Evolutionary conservation across 164 flowering plant genomes (phyloP).

Genomic region (Umbilicus rupestris): DNA sequence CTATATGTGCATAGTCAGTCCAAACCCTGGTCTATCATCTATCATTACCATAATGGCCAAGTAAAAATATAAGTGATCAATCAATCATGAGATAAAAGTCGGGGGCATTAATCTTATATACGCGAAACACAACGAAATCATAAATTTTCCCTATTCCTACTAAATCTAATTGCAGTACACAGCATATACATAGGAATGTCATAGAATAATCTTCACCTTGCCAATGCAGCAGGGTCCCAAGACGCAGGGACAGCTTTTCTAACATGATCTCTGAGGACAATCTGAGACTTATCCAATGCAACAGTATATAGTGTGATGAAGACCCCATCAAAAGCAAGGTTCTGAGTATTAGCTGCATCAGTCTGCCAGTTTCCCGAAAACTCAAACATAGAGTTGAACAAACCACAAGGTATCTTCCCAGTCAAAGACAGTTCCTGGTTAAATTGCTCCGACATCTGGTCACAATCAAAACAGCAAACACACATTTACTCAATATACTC

Average conservation of each 20-base stretch:
- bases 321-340: conserved; percentile 93
- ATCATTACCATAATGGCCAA: no score
- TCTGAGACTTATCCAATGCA: conserved; percentile 76
- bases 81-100: no score
- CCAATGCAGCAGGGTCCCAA: conserved; percentile 94
- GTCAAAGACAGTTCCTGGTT: conserved; percentile 78
- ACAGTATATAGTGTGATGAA: conserved; percentile 71
- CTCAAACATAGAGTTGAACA: conserved; percentile 82
- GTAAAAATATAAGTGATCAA: no score
- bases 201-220: conserved; percentile 39
- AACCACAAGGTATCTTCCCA: conserved; percentile 91
- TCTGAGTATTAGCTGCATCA: conserved; percentile 85
- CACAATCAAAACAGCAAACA: conserved; percentile 9
- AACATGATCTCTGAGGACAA: conserved; percentile 71
- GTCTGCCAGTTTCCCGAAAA: conserved; percentile 90
- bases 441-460: conserved; percentile 91
- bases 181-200: not conserved
- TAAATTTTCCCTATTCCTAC: no score
- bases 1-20: no score
- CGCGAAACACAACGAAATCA: no score
- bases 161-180: not conserved
- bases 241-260: conserved; percentile 84
- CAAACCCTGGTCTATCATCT: no score
- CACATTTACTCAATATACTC: not conserved
- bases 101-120: no score